Evolutionary conservation across 1,284 basidiomycete species (phyloP).

Genomic region (Ceratobasidium sp.): DNA sequence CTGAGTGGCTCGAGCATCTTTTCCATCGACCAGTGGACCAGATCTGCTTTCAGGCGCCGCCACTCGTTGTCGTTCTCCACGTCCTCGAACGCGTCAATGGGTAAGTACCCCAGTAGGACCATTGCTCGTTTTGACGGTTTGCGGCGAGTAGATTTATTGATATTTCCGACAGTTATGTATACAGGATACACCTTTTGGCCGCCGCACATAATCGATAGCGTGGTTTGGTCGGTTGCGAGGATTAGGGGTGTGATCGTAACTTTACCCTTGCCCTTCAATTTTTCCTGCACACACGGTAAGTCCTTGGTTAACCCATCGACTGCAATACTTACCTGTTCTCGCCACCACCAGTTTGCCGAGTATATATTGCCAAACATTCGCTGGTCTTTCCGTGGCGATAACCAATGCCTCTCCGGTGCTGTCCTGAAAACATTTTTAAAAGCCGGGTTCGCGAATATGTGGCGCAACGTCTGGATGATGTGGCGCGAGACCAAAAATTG

Average conservation of each 20-base stretch:
- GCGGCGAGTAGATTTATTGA: slow-evolving; percentile 30
- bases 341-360: too few species aligned
- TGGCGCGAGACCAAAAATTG: not conserved
- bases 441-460: not conserved
- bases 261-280: not conserved
- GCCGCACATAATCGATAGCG: slow-evolving; percentile 6
- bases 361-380: too few species aligned
- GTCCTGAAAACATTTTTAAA: not conserved
- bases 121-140: slow-evolving; percentile 27
- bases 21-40: slow-evolving; percentile 26
- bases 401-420: not conserved
- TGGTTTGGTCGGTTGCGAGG: slow-evolving; percentile 21
- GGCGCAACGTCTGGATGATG: not conserved
- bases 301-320: too few species aligned
- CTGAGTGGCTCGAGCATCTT: slow-evolving; percentile 14
- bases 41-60: not conserved
- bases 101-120: slow-evolving; percentile 44
- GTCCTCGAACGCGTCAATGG: slow-evolving; percentile 35
- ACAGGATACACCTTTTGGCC: slow-evolving; percentile 34
- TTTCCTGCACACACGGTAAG: too few species aligned
- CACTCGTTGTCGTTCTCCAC: slow-evolving; percentile 5
- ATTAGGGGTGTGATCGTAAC: slow-evolving; percentile 10
- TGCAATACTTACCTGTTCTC: too few species aligned
- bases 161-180: slow-evolving; percentile 39
- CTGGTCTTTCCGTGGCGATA: not conserved